These are phyloP conservation scores for Jaenimonas drosophilae DNA, from an alignment of 208 protist species.

Conservation along the genomic window DNA sequence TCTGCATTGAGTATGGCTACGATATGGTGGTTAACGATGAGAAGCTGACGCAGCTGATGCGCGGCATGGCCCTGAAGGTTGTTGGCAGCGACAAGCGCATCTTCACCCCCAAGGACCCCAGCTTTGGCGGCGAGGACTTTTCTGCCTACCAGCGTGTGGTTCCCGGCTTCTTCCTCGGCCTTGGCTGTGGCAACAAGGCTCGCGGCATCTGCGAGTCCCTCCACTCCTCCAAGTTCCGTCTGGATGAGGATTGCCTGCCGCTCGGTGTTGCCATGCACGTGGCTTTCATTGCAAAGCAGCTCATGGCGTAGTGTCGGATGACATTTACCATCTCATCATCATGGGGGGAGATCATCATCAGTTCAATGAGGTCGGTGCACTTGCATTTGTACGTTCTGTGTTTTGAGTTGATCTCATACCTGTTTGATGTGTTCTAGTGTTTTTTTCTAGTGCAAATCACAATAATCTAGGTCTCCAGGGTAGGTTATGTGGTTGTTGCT, in stretches of 20 bases:
- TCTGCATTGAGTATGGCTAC: constrained; percentile 32
- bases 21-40: constrained; percentile 58
- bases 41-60: constrained; percentile 25
- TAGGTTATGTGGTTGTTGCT: too few relatives aligned
- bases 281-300: constrained; percentile 28
- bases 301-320: constrained; percentile 19
- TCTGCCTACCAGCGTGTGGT: constrained; percentile 24
- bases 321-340: too few relatives aligned
- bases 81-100: constrained; percentile 18
- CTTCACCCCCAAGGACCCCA: constrained; percentile 7
- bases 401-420: too few relatives aligned
- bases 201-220: constrained; percentile 12
- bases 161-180: constrained; percentile 26
- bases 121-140: constrained; percentile 42
- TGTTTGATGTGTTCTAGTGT: too few relatives aligned
- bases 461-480: too few relatives aligned
- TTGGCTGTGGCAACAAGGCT: constrained; percentile 26
- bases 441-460: too few relatives aligned
- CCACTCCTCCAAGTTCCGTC: constrained; percentile 36
- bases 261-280: constrained; percentile 31
- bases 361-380: too few relatives aligned
- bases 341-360: too few relatives aligned
- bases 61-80: constrained; percentile 15
- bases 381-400: too few relatives aligned
- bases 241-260: constrained; percentile 32